Conservation (phyloP, 352 stramenopile genomes). For the Pilasporangium apinafurcum region DNA sequence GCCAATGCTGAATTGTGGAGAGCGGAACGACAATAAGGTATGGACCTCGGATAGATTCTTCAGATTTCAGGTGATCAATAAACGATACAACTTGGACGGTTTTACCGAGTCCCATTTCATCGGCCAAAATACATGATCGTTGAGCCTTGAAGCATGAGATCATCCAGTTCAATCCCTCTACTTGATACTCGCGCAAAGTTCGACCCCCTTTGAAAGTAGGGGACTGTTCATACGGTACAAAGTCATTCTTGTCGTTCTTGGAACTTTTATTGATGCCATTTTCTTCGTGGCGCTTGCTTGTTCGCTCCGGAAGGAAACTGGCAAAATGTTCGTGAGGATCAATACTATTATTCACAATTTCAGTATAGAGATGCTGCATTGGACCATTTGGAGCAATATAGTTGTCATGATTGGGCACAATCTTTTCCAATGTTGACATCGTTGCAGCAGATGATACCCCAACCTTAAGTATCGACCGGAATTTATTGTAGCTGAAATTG, state of each 20-base stretch:
- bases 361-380: conserved; percentile 85
- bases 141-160: conserved; percentile 84
- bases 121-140: conserved; percentile 83
- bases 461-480: conserved; percentile 57
- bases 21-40: conserved; percentile 85
- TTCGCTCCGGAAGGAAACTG: conserved; percentile 65
- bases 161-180: conserved; percentile 89
- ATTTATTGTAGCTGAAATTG: conserved; percentile 66
- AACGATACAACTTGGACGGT: conserved; percentile 95
- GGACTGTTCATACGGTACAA: conserved; percentile 86
- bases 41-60: conserved; percentile 78
- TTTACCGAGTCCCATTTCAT: conserved; percentile 93
- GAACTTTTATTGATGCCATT: conserved; percentile 6
- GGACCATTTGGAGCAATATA: conserved; percentile 75
- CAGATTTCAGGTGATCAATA: conserved; percentile 82
- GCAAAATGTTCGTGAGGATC: conserved; percentile 87
- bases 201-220: conserved; percentile 83
- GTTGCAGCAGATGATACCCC: conserved; percentile 22
- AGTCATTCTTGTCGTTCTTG: conserved; percentile 41
- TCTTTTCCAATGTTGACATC: conserved; percentile 19
- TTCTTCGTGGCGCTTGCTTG: conserved; percentile 11
- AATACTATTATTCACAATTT: conserved; percentile 87
- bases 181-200: conserved; percentile 77
- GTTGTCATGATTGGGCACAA: conserved; percentile 35
- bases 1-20: conserved; percentile 86